Evolutionary conservation across 2,329 filamentous ascomycete species (phyloP), one percentile per base, ranked within the genome.

Genomic region (Ophiostoma tasmaniense): DNA sequence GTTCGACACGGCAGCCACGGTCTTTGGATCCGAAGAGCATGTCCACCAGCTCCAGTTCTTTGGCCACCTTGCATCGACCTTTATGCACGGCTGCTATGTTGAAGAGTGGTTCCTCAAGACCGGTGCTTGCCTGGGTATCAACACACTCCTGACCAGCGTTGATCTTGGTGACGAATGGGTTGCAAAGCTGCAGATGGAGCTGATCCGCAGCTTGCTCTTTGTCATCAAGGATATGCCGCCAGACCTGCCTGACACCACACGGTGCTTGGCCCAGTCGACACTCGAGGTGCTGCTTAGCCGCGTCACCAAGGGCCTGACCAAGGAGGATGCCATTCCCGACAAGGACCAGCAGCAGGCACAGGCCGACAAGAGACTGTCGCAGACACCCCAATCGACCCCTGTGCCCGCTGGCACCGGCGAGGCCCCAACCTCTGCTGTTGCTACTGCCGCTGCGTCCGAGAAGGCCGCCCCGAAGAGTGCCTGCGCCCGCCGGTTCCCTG

Each of bases 51-150:
- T 99, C 10, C 87, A 90, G 0, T 92, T 99, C 78, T 99, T 99
- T 79, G 85, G 84, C 70, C 89, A 94, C 74, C 83, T 99, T 6
- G 89, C 90, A 52, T 90, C 88, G 71, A 89, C 89, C 0, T 97
- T 98, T 77, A 95, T 92, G 74, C 95, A 99, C 77, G 93, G 92
- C 73, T 99, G 95, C 77, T 93, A 97, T 74, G 93, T 95, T 74
- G 94, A 99, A 77, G 95, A 99, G 75, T 99, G 96, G 95, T 99
- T 97, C 76, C 93, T 93, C 67, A 99, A 99, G 79, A 91, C 93
- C 50, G 95, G 94, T 66, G 95, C 95, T 52, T 93, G 91, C 68
- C 81, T 94, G 25, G 96, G 96, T 68, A 97, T 99, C 74, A 90
- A 91, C 75, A 89, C 96, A 69, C 81, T 99, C 70, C 89, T 94